Conservation (phyloP, 225 moss, liverwort and hornwort genomes). For the Physcomitrium patens region DNA sequence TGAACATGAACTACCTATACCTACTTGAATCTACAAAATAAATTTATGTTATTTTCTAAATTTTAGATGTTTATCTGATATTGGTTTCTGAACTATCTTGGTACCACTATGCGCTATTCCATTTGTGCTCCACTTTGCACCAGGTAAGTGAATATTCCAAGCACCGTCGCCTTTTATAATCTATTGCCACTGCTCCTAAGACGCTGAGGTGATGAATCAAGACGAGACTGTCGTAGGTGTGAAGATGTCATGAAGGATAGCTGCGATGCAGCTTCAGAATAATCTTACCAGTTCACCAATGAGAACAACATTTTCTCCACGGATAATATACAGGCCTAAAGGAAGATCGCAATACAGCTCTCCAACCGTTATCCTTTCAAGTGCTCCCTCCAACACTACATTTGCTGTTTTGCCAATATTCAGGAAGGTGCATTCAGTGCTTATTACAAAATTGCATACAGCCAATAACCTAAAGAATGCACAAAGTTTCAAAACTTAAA, state of each 20-base stretch:
- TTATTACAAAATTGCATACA: neutral
- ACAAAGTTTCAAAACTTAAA: neutral
- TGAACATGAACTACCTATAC: neutral
- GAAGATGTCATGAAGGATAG: neutral
- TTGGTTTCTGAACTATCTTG: neutral
- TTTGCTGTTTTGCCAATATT: conserved; percentile 59
- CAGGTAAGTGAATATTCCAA: neutral
- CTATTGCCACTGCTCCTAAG: neutral
- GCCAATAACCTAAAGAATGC: neutral
- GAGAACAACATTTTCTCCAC: conserved; percentile 95
- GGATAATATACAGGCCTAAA: conserved; percentile 89
- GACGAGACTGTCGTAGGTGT: neutral
- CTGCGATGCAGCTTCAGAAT: neutral
- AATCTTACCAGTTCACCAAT: conserved; percentile 92
- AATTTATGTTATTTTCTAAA: neutral
- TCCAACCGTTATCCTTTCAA: conserved; percentile 89
- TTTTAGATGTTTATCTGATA: neutral
- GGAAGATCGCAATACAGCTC: conserved; percentile 91
- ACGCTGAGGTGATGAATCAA: neutral
- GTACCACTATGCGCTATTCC: neutral
- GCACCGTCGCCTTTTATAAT: neutral
- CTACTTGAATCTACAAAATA: neutral
- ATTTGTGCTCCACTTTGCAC: neutral
- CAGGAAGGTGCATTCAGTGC: neutral
- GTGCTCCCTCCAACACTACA: conserved; percentile 89